These are phyloP conservation scores for Fagus sylvatica DNA, from an alignment of 306 rosid genomes.

Conservation along the genomic window DNA sequence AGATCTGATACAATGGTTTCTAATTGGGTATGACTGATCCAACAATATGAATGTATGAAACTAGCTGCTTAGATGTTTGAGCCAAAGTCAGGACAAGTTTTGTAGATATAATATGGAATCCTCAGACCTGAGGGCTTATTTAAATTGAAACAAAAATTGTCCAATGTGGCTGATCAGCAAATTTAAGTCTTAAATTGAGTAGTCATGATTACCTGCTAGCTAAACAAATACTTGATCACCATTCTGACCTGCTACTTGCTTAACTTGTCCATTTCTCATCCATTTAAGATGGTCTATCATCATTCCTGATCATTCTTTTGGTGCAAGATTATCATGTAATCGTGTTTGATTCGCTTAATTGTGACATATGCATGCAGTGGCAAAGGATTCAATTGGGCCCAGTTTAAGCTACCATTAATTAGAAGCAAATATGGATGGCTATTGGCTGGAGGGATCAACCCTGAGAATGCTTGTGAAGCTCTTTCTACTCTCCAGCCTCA, in stretches of 20 bases:
- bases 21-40: background rate
- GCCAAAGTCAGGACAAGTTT: background rate
- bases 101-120: background rate
- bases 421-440: conserved; percentile 94
- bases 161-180: background rate
- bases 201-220: background rate
- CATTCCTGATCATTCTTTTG: background rate
- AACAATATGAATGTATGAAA: background rate
- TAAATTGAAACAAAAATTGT: background rate
- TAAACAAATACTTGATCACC: background rate
- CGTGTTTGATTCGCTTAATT: background rate
- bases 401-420: conserved; percentile 63
- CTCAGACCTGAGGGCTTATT: background rate
- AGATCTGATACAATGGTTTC: background rate
- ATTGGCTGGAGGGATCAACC: conserved; percentile 87
- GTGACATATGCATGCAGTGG: conserved; percentile 54
- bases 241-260: background rate
- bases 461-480: conserved; percentile 69
- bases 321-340: conserved; percentile 11
- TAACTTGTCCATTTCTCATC: background rate
- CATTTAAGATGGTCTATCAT: background rate
- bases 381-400: conserved; percentile 69
- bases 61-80: background rate
- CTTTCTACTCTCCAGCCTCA: conserved; percentile 63
- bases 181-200: background rate